Evolutionary conservation across 495 filamentous ascomycete genomes (phyloP), one percentile per base, ranked within the genome.

Genomic region (Pseudoneurospora amorphoporcata): DNA sequence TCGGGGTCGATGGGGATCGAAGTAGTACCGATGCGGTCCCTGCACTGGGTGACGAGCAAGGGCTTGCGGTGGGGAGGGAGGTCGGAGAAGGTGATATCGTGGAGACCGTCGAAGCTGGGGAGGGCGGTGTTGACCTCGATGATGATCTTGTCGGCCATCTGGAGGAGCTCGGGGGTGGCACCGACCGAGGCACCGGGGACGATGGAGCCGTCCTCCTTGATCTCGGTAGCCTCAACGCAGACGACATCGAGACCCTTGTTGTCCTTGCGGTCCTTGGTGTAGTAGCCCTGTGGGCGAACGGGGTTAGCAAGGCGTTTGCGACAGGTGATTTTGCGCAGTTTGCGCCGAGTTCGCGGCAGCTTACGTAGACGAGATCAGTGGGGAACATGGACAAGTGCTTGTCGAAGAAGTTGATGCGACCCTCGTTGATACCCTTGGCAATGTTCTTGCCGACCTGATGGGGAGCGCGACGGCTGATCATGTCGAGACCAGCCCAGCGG

Each of bases 361-460:
- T 10, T 78, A 78, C 76, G 78, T 93, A 93, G 71, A 95, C 90
- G 74, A 97, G 82, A 83, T 97, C 94, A 58, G 90, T 88, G 35
- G 94, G 94, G 81, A 97, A 97, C 93, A 96, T 97, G 82, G 89
- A 92, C 75, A 97, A 79, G 84, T 97, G 94, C 83, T 97, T 92
- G 78, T 97, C 94, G 73, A 97, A 97, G 83, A 97, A 97, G 65
- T 94, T 91, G 75, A 97, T 97, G 70, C 90, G 87, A 14, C 93
- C 94, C 74, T 89, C 89, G 78, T 97, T 97, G 82, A 97, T 96
- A 3, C 94, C 93, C 84, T 93, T 95, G 68, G 93, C 87, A 72
- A 97, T 97, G 72, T 91, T 87, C 84, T 97, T 97, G 76, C 94
- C 94, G 74, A 97, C 94, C 77, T 97, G 94, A 81, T 97, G 94